Evolutionary conservation across 805 yeast genomes (phyloP).

Genomic region (Wickerhamiella dianesei): DNA sequence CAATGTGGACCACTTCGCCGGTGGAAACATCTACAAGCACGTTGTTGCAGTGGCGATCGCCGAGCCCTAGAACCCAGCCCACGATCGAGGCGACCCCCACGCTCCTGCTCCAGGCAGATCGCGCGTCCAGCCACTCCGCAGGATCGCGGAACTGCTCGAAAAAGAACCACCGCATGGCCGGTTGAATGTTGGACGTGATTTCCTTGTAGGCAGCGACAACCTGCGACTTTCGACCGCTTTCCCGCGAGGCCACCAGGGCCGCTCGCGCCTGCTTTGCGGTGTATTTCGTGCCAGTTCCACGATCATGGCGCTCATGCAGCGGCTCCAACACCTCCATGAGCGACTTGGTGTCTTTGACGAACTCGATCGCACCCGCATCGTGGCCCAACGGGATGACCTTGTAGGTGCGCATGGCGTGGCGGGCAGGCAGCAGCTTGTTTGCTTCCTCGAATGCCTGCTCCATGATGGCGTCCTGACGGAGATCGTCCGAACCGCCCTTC

Average conservation of each 20-base stretch:
- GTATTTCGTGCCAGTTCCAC: slow-evolving; percentile 33
- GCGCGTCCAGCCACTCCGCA: slow-evolving; percentile 57
- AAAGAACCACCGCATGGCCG: slow-evolving; percentile 61
- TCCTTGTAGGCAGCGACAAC: slow-evolving; percentile 27
- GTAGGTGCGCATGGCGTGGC: slow-evolving; percentile 54
- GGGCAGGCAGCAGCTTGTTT: slow-evolving; percentile 33
- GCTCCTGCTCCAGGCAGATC: slow-evolving; percentile 57
- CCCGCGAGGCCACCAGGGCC: slow-evolving; percentile 25
- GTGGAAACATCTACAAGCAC: slow-evolving; percentile 63
- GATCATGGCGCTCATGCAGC: slow-evolving; percentile 35
- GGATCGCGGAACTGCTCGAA: slow-evolving; percentile 52
- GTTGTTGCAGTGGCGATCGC: slow-evolving; percentile 91
- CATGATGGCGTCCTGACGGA: slow-evolving; percentile 94
- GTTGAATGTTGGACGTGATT: slow-evolving; percentile 41
- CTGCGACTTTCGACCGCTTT: slow-evolving; percentile 27
- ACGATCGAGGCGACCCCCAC: slow-evolving; percentile 75
- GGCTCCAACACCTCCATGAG: slow-evolving; percentile 54
- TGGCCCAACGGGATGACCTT: slow-evolving; percentile 85
- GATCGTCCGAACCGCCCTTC: slow-evolving; percentile 72
- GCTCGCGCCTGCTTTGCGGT: slow-evolving; percentile 46
- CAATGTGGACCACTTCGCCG: slow-evolving; percentile 94
- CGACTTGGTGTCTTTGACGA: slow-evolving; percentile 64
- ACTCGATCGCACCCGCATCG: slow-evolving; percentile 76
- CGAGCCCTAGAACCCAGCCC: slow-evolving; percentile 80
- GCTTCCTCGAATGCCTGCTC: slow-evolving; percentile 90